Base-by-base conservation (phyloP, 1,139 yeast genomes). In the Wickerhamiella infanticola region DNA sequence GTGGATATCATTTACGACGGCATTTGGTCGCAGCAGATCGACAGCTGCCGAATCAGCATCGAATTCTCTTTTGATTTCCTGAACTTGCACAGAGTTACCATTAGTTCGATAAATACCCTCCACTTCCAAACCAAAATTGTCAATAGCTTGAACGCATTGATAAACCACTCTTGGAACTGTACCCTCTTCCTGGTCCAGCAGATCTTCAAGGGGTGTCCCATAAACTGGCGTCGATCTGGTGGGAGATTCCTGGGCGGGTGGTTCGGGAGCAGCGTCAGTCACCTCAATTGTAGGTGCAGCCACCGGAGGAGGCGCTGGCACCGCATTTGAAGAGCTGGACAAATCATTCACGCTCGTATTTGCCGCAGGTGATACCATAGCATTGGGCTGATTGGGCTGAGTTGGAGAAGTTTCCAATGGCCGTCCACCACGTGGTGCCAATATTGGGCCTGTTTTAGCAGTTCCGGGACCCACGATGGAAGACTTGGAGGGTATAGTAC, bases 141-240 rank as follows among this genome's bases (percentile, higher is more conserved):
- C 97, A 41, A 90, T 77, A 6, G 88, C 81, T 52, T 81, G 81
- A 46, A 88, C 81, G 67, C 97, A 88, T 58, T 81, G 84, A 53
- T 81, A 79, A 7, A 88, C 97, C 43, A 88, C 74, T n/a, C 83
- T 72, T 1, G 98, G 97, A 3, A 88, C 95, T 62, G 84, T 80
- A 53, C 84, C 94, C 45, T 85, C 95, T 50, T 94, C 95, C 55
- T 73, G 77, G 51, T 79, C 81, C 26, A 86, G 76, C 43, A 84
- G 66, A 7, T 74, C 77, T 52, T 82, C 94, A 24, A 90, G 70
- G 0, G 94, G 79, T 0, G 79, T 77, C 0, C 95, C 96, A 65
- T 82, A 88, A 0, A 88, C 80, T 61, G 65, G 58, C 48, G 63
- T 46, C 3, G 51, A 41, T 5, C 24, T 37, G 4, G 44, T 24